Evolutionary conservation across 495 filamentous ascomycete species (phyloP).

Genomic region (Cenococcum geophilum): DNA sequence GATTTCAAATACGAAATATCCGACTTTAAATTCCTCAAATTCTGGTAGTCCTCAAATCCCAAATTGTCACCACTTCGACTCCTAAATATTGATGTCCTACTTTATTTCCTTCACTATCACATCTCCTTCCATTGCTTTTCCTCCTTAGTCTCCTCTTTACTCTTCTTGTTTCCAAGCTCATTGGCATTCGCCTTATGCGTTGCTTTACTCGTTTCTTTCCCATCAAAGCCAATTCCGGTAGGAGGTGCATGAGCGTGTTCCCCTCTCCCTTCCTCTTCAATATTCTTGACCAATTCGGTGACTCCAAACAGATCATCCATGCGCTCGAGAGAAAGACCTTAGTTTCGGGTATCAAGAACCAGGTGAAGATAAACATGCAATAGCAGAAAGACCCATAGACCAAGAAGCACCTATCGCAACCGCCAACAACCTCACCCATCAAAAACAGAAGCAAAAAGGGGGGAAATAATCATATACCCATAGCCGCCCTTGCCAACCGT

Average conservation of each 20-base stretch:
- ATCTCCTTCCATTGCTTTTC: not conserved
- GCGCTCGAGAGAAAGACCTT: constrained; percentile 33
- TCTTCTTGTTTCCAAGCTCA: not conserved
- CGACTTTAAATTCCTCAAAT: not conserved
- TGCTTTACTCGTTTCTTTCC: constrained; percentile 4
- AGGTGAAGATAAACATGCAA: constrained; percentile 34
- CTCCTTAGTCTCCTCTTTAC: not conserved
- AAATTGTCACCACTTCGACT: not conserved
- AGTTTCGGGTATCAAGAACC: constrained; percentile 37
- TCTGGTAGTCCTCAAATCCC: not conserved
- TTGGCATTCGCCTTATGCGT: not conserved
- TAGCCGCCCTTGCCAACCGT: constrained; percentile 32
- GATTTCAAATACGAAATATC: too few species aligned
- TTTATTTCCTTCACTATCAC: not conserved
- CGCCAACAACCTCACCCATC: not conserved
- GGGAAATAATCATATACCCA: constrained; percentile 23
- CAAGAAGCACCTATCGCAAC: constrained; percentile 25
- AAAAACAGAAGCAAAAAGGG: not conserved
- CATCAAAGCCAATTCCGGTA: constrained; percentile 17
- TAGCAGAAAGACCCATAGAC: constrained; percentile 35
- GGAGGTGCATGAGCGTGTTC: not conserved
- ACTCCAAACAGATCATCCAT: constrained; percentile 40
- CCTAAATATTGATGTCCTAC: not conserved
- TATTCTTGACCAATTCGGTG: constrained; percentile 28
- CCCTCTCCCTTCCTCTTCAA: constrained; percentile 23